Conservation (phyloP, 805 yeast genomes). For the Ascoidea rubescens region DNA sequence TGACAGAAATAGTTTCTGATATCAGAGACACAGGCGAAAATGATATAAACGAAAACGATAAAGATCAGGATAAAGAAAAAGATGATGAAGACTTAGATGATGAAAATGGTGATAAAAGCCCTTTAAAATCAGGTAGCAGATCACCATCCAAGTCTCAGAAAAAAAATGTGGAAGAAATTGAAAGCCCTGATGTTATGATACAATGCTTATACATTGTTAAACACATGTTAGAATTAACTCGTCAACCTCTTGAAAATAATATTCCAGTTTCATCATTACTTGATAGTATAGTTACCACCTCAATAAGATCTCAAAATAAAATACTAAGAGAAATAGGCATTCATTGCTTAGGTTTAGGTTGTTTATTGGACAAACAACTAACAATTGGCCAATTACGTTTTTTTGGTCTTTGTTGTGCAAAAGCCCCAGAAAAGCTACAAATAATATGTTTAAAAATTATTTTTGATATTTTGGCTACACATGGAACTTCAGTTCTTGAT, state of each 20-base stretch:
- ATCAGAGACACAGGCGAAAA: constrained; percentile 48
- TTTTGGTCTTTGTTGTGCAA: constrained; percentile 56
- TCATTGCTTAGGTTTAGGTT: constrained; percentile 65
- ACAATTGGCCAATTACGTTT: constrained; percentile 53
- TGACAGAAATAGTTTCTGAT: constrained; percentile 78
- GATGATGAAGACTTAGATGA: constrained; percentile 13
- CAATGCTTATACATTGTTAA: constrained; percentile 60
- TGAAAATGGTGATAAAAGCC: constrained; percentile 11
- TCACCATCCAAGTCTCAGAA: constrained; percentile 1
- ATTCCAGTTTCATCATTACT: constrained; percentile 53
- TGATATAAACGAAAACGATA: constrained; percentile 22
- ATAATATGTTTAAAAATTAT: constrained; percentile 54
- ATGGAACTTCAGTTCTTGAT: constrained; percentile 58
- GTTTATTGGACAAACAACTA: constrained; percentile 51
- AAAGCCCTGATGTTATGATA: constrained; percentile 29
- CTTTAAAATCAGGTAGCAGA: constrained; percentile 13
- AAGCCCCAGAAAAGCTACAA: constrained; percentile 50
- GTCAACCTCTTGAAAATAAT: constrained; percentile 51
- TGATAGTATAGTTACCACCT: constrained; percentile 68
- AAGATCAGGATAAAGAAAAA: constrained; percentile 15
- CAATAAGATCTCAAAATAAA: constrained; percentile 45
- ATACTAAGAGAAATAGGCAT: constrained; percentile 52
- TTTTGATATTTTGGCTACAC: constrained; percentile 65
- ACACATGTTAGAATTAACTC: constrained; percentile 52
- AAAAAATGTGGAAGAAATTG: constrained; percentile 17